These are phyloP conservation scores for Fallopia convolvulus DNA, from an alignment of 148 eudicot species.

Conservation along the genomic window DNA sequence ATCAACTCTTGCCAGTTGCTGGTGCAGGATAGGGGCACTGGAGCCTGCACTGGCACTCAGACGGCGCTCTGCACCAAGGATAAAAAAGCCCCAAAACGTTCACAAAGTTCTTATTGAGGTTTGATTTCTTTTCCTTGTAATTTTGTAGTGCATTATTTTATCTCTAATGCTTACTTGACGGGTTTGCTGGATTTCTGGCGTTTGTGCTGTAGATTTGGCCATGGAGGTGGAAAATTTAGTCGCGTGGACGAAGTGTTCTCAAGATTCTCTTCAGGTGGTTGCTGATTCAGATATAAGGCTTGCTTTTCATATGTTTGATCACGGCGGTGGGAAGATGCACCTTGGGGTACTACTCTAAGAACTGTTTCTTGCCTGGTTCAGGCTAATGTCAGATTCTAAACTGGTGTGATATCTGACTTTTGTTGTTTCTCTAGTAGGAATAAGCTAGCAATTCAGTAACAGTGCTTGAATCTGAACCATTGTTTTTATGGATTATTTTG, in stretches of 20 bases:
- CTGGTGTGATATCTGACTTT: neutral
- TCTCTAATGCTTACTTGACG: neutral
- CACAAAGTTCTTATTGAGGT: neutral
- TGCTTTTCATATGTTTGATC: neutral
- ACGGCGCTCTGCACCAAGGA: conserved; percentile 8
- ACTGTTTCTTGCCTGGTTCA: neutral
- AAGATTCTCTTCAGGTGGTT: neutral
- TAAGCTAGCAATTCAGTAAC: neutral
- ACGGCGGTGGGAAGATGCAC: too few relatives aligned
- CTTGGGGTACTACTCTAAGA: neutral
- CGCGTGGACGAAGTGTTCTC: neutral
- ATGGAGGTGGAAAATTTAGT: neutral
- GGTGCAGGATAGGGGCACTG: conserved; percentile 10
- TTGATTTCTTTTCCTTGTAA: neutral
- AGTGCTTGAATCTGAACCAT: neutral
- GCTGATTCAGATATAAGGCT: neutral
- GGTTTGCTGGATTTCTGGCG: neutral
- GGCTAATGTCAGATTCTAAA: neutral
- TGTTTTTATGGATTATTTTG: neutral
- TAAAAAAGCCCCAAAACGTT: neutral
- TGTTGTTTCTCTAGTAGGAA: neutral
- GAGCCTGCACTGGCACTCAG: conserved; percentile 14
- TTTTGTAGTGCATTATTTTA: neutral
- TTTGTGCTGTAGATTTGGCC: neutral
- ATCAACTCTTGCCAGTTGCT: neutral